phyloP scores from a whole-genome alignment of 1,284 basidiomycete species.

The Baeospora myosura region DNA sequence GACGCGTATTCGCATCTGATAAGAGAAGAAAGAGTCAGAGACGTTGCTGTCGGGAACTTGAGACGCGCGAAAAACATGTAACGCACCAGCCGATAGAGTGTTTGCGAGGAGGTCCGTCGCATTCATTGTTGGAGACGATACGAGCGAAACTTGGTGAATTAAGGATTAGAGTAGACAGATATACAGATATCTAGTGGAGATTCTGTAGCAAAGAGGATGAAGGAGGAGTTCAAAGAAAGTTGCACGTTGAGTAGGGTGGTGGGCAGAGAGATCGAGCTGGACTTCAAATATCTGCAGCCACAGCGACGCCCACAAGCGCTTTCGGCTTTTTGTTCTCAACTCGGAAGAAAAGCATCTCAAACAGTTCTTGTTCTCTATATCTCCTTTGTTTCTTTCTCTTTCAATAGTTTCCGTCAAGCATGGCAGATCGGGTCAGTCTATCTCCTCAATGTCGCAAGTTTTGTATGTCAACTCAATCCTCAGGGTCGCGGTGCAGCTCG shows the following conservation, averaged over 20 bases:
- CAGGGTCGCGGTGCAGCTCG: slow-evolving; percentile 50
- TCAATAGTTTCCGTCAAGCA: slow-evolving; percentile 10
- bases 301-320: too few species aligned
- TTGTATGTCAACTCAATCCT: slow-evolving; percentile 26
- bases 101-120: slow-evolving; percentile 84
- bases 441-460: slow-evolving; percentile 10
- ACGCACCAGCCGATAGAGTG: slow-evolving; percentile 81
- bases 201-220: slow-evolving; percentile 8
- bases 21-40: slow-evolving; percentile 15
- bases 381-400: slow-evolving; percentile 5
- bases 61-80: slow-evolving; percentile 25
- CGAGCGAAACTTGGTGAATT: slow-evolving; percentile 11
- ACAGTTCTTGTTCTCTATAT: too few species aligned
- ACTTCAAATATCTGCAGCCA: slow-evolving; percentile 5
- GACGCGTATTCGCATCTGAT: slow-evolving; percentile 77
- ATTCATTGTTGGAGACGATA: slow-evolving; percentile 59
- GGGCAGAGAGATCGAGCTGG: slow-evolving; percentile 7
- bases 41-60: slow-evolving; percentile 14
- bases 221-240: slow-evolving; percentile 8
- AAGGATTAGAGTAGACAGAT: slow-evolving; percentile 14
- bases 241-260: slow-evolving; percentile 8
- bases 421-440: slow-evolving; percentile 56
- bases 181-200: slow-evolving; percentile 11
- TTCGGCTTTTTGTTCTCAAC: too few species aligned
- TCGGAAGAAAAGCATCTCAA: too few species aligned